Conservation (phyloP, 345 rosid species). For the Camelina neglecta region DNA sequence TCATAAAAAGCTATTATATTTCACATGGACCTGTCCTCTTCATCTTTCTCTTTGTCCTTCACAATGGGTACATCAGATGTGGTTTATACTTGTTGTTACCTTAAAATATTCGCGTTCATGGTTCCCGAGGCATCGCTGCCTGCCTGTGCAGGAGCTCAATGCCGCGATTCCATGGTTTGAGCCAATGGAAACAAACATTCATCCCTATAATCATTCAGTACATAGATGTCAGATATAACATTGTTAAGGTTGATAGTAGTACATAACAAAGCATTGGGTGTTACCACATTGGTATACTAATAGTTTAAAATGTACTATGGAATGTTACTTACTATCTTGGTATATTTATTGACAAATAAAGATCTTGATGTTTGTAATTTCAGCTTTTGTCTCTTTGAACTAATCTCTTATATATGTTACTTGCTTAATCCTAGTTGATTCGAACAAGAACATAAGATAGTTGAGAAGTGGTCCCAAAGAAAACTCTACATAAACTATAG, state of each 20-base stretch:
- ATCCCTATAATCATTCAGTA: slow-evolving; percentile 43
- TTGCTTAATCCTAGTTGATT: slow-evolving; percentile 21
- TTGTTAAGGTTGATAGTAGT: slow-evolving; percentile 44
- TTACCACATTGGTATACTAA: slow-evolving; percentile 44
- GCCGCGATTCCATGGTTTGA: slow-evolving; percentile 62
- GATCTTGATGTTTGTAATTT: slow-evolving; percentile 44
- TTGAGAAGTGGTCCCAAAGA: slow-evolving; percentile 49
- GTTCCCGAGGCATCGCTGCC: slow-evolving; percentile 49
- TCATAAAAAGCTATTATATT: slow-evolving; percentile 42
- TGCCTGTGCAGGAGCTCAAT: slow-evolving; percentile 53
- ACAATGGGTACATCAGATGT: slow-evolving; percentile 52
- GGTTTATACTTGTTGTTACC: slow-evolving; percentile 38
- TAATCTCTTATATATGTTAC: slow-evolving; percentile 33
- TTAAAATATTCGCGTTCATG: slow-evolving; percentile 45
- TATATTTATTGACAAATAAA: slow-evolving; percentile 41
- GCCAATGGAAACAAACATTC: slow-evolving; percentile 52
- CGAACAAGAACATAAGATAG: slow-evolving; percentile 44
- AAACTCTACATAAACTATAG: slow-evolving; percentile 43
- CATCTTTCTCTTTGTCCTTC: slow-evolving; percentile 51
- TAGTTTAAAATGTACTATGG: slow-evolving; percentile 34
- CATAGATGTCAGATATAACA: slow-evolving; percentile 43
- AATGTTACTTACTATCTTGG: slow-evolving; percentile 42
- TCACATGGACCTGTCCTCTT: slow-evolving; percentile 57
- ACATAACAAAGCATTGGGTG: slow-evolving; percentile 32
- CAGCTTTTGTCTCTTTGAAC: slow-evolving; percentile 51